A percentile compares a stretch with the other conserved stretches of the same genome.
Conservation (phyloP, 2,329 filamentous ascomycete genomes). For the Domatiomyces catenatus region DNA sequence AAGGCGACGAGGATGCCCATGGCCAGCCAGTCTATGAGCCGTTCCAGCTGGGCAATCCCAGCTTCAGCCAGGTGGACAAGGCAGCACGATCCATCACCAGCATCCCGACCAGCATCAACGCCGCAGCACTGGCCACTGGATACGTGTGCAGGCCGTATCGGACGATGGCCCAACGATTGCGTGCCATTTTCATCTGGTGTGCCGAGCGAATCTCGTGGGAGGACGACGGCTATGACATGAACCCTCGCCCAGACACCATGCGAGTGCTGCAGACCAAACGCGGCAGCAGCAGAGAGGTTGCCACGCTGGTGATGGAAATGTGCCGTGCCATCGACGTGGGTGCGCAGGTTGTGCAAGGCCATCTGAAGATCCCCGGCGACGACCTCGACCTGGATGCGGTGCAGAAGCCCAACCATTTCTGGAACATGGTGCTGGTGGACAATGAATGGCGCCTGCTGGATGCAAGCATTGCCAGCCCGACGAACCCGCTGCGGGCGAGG, state of each 20-base stretch:
- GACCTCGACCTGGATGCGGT: slow-evolving; percentile 63
- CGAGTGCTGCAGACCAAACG: slow-evolving; percentile 71
- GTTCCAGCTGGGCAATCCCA: slow-evolving; percentile 49
- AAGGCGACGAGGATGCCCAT: slow-evolving; percentile 81
- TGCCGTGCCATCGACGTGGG: slow-evolving; percentile 76
- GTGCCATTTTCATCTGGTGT: slow-evolving; percentile 95
- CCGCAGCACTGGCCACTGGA: slow-evolving; percentile 67
- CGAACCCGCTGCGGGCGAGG: slow-evolving; percentile 60
- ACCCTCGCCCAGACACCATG: slow-evolving; percentile 49
- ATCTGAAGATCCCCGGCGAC: slow-evolving; percentile 81
- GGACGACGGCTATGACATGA: slow-evolving; percentile 71
- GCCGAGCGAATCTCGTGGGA: slow-evolving; percentile 93
- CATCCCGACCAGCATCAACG: slow-evolving; percentile 66
- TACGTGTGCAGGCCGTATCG: slow-evolving; percentile 90
- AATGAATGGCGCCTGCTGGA: slow-evolving; percentile 95
- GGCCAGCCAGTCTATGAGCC: slow-evolving; percentile 69
- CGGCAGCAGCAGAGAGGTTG: slow-evolving; percentile 78
- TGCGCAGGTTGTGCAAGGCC: slow-evolving; percentile 75
- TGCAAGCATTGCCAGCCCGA: slow-evolving; percentile 78
- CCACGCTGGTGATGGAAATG: slow-evolving; percentile 79
- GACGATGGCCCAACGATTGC: slow-evolving; percentile 79
- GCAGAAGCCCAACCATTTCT: slow-evolving; percentile 89
- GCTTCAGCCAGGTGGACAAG: slow-evolving; percentile 82
- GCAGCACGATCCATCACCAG: slow-evolving; percentile 80
- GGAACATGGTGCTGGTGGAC: slow-evolving; percentile 88